Percentiles rank a stretch among this genome's conserved stretches.
Evolutionary conservation across 345 rosid genomes (phyloP).

Genomic region (Garcia nutans): DNA sequence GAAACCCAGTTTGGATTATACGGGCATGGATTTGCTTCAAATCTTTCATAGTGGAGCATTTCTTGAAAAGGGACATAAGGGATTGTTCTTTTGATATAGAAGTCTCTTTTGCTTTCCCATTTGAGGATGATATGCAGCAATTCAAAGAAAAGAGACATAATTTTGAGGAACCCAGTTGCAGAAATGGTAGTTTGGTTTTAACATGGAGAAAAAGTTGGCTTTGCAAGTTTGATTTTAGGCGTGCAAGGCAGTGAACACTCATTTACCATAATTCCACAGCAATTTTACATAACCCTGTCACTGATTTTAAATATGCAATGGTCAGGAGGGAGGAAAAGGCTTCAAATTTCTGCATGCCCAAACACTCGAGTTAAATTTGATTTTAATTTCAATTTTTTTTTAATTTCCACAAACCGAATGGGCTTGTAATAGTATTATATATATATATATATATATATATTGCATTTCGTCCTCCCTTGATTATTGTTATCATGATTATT

Average conservation of each 20-base stretch:
- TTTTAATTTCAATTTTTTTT: too few relatives aligned
- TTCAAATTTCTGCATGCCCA: too few relatives aligned
- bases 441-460: too few relatives aligned
- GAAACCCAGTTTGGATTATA: slow-evolving; percentile 28
- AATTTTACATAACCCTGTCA: neutral
- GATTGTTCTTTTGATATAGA: slow-evolving; percentile 12
- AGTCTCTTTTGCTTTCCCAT: neutral
- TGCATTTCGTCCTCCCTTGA: too few relatives aligned
- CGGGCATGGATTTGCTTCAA: slow-evolving; percentile 36
- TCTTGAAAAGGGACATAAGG: slow-evolving; percentile 33
- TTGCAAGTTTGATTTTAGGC: slow-evolving; percentile 19
- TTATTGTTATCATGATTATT: too few relatives aligned
- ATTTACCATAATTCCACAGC: neutral
- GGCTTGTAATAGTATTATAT: too few relatives aligned
- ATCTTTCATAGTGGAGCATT: slow-evolving; percentile 31
- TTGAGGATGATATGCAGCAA: neutral
- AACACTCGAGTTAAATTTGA: too few relatives aligned
- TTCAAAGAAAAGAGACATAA: neutral
- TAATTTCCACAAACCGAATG: too few relatives aligned
- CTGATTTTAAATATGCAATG: neutral
- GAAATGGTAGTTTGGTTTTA: neutral
- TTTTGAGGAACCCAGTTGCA: slow-evolving; percentile 1
- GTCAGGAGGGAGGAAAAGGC: neutral
- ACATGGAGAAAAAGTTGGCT: neutral
- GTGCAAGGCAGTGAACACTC: slow-evolving; percentile 16